phyloP scores from a whole-genome alignment of 305 asterid genomes.

The Salvia sclarea region DNA sequence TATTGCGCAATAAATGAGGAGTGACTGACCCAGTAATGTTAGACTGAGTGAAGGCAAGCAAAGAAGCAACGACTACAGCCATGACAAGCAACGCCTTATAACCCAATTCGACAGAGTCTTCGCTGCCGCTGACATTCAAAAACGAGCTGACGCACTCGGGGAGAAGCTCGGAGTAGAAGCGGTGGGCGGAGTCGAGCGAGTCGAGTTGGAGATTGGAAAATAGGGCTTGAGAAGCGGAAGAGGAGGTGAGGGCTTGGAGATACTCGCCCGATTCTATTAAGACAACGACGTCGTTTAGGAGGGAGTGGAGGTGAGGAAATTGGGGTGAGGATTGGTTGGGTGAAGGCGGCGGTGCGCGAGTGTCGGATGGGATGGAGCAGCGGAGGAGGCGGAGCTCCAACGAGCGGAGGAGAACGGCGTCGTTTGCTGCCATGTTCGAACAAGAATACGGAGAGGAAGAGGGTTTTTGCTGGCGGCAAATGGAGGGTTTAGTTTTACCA shows the following conservation, averaged over 20 bases:
- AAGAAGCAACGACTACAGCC: constrained; percentile 71
- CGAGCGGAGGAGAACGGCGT: constrained; percentile 41
- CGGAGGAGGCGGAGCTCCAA: constrained; percentile 77
- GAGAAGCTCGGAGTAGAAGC: constrained; percentile 53
- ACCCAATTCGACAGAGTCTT: constrained; percentile 34
- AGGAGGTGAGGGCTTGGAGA: constrained; percentile 47
- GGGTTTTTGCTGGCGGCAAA: constrained; percentile 25
- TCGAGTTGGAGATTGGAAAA: constrained; percentile 41
- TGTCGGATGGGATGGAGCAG: constrained; percentile 49
- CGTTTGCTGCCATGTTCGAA: constrained; percentile 33
- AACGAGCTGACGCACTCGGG: constrained; percentile 51
- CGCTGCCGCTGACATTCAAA: constrained; percentile 33
- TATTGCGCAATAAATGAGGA: not conserved
- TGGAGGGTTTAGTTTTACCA: constrained; percentile 10
- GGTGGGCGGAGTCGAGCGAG: constrained; percentile 42
- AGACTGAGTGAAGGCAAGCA: constrained; percentile 73
- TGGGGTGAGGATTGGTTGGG: constrained; percentile 20
- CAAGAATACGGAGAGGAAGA: not conserved
- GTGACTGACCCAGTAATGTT: constrained; percentile 72
- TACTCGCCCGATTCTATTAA: constrained; percentile 61
- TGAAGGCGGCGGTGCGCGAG: constrained; percentile 4
- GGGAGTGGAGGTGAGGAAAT: constrained; percentile 34
- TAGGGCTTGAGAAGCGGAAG: constrained; percentile 42
- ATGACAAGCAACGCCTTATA: constrained; percentile 60
- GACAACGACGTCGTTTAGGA: constrained; percentile 42